Conservation (phyloP, 2,329 filamentous ascomycete genomes). For the Aspergillus sp. region DNA sequence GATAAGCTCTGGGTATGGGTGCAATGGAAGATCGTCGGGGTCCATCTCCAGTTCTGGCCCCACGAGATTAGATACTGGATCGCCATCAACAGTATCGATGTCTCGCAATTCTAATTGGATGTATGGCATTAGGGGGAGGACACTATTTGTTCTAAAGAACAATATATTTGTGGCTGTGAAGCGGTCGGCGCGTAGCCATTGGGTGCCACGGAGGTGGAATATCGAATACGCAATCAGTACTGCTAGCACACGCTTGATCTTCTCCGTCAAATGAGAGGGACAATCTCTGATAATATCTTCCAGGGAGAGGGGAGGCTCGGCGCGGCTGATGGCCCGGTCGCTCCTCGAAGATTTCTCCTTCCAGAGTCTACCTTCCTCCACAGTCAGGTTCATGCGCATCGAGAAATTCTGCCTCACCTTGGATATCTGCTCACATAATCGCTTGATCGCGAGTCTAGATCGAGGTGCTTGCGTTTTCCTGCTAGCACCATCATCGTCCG, state of each 20-base stretch:
- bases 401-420: constrained; percentile 9
- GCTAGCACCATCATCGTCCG: not conserved
- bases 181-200: constrained; percentile 3
- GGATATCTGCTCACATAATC: constrained; percentile 12
- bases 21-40: constrained; percentile 14
- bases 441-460: not conserved
- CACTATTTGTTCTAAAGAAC: constrained; percentile 3
- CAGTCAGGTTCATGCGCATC: constrained; percentile 9
- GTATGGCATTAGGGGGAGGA: constrained; percentile 11
- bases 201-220: constrained; percentile 12
- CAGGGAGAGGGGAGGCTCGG: constrained; percentile 4
- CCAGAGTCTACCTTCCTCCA: constrained; percentile 16
- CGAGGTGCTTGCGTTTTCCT: not conserved
- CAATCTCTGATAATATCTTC: constrained; percentile 5
- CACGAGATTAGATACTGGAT: no score
- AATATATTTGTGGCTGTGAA: constrained; percentile 10
- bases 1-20: constrained; percentile 12
- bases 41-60: constrained; percentile 2
- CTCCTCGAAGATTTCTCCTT: constrained; percentile 11
- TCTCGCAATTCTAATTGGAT: constrained; percentile 7
- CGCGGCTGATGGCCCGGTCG: not conserved
- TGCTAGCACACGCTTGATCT: constrained; percentile 14
- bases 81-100: not conserved
- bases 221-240: constrained; percentile 13
- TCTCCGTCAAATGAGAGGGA: constrained; percentile 12